phyloP scores from a whole-genome alignment of 257 asterid species.

The Cruciata laevipes region DNA sequence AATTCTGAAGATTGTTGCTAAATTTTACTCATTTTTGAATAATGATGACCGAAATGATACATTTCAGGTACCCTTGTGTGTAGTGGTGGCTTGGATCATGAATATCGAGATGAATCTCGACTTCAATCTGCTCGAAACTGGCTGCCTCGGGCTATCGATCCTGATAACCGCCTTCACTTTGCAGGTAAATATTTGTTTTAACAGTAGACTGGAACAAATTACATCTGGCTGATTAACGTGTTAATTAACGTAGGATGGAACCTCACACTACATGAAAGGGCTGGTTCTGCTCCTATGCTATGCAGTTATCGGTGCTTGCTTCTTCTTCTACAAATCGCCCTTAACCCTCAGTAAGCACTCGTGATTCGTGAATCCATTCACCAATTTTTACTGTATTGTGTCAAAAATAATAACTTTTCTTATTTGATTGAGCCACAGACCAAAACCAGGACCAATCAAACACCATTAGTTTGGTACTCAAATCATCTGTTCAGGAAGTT shows the following conservation, averaged over 20 bases:
- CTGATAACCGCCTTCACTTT: slow-evolving; percentile 60
- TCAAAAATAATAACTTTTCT: not conserved
- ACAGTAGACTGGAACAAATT: no score
- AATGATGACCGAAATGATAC: not conserved
- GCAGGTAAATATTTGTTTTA: no score
- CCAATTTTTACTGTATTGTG: not conserved
- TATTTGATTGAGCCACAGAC: slow-evolving; percentile 1
- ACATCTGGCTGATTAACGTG: not conserved
- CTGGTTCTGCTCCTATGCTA: slow-evolving; percentile 69
- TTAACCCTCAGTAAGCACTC: not conserved
- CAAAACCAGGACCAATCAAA: slow-evolving; percentile 17
- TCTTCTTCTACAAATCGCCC: slow-evolving; percentile 47
- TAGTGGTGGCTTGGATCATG: slow-evolving; percentile 58
- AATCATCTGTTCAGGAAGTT: slow-evolving; percentile 23
- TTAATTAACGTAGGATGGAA: slow-evolving; percentile 56
- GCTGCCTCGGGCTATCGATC: slow-evolving; percentile 59
- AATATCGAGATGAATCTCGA: slow-evolving; percentile 67
- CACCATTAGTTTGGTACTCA: slow-evolving; percentile 10
- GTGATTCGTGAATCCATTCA: not conserved
- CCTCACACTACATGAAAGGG: slow-evolving; percentile 88
- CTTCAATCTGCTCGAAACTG: slow-evolving; percentile 53
- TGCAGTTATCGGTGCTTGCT: slow-evolving; percentile 61
- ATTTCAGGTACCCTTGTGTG: slow-evolving; percentile 57
- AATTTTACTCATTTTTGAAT: not conserved
- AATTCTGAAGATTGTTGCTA: not conserved